phyloP scores from a whole-genome alignment of 2,329 filamentous ascomycete genomes.

The Aureobasidium sp. region DNA sequence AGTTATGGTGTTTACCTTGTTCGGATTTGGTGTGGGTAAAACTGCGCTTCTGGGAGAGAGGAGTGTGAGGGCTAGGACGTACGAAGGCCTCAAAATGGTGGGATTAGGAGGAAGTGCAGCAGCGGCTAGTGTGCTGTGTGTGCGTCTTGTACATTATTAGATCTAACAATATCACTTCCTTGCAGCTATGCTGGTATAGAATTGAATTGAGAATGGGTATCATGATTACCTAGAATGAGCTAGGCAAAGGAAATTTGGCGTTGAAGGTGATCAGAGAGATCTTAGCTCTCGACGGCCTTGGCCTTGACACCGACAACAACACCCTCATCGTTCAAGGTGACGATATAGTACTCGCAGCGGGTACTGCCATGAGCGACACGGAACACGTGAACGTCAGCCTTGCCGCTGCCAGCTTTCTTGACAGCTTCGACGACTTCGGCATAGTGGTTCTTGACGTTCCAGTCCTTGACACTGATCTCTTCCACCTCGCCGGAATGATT shows the following conservation, averaged over 20 bases:
- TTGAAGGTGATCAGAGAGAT: too few species aligned
- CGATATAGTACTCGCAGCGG: conserved; percentile 70
- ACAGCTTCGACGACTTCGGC: conserved; percentile 60
- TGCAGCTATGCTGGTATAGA: neutral
- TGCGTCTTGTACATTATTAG: conserved; percentile 14
- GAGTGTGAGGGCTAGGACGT: conserved; percentile 13
- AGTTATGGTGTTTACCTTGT: conserved; percentile 52
- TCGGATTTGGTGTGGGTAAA: conserved; percentile 58
- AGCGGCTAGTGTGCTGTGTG: conserved; percentile 50
- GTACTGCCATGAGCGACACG: conserved; percentile 54
- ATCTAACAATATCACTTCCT: neutral
- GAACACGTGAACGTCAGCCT: conserved; percentile 62
- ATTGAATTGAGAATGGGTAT: neutral
- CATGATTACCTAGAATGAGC: neutral
- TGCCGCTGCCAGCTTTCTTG: conserved; percentile 50
- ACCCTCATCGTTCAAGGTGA: conserved; percentile 52
- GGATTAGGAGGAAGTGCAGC: conserved; percentile 57
- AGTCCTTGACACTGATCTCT: conserved; percentile 59
- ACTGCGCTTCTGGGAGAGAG: conserved; percentile 42
- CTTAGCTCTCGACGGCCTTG: conserved; percentile 55
- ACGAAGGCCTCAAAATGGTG: conserved; percentile 51
- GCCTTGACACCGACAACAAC: conserved; percentile 70
- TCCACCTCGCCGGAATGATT: conserved; percentile 50
- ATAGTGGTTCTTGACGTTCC: conserved; percentile 67
- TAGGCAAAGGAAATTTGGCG: neutral